A percentile compares a stretch with the other conserved stretches of the same genome.
phyloP scores from a whole-genome alignment of 768 basidiomycete genomes.

The Paxillus rubicundulus region DNA sequence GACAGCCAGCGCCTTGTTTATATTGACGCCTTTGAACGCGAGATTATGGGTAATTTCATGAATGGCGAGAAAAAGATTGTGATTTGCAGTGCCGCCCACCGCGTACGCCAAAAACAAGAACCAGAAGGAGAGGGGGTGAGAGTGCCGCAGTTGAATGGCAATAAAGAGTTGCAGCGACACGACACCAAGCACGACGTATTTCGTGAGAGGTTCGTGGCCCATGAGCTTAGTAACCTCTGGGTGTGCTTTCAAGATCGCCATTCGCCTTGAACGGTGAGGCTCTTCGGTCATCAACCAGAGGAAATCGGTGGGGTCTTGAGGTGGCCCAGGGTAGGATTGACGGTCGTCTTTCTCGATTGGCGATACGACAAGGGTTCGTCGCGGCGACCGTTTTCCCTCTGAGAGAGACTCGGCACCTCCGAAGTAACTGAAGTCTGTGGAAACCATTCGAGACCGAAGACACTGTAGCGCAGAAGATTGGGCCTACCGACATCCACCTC shows the following conservation, averaged over 20 bases:
- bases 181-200: constrained; percentile 84
- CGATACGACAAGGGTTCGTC: constrained; percentile 48
- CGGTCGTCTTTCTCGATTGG: constrained; percentile 41
- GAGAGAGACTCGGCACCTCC: constrained; percentile 79
- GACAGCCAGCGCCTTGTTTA: constrained; percentile 87
- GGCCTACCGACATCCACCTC: constrained; percentile 19
- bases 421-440: constrained; percentile 70
- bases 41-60: constrained; percentile 99
- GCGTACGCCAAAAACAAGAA: constrained; percentile 81
- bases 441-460: background rate
- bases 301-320: constrained; percentile 82
- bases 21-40: constrained; percentile 77
- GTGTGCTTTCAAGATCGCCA: constrained; percentile 90
- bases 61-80: constrained; percentile 96
- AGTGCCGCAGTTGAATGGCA: constrained; percentile 66
- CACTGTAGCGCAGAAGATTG: background rate
- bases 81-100: constrained; percentile 93
- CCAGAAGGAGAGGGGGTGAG: constrained; percentile 60
- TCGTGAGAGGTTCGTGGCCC: constrained; percentile 91
- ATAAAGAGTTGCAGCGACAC: constrained; percentile 69
- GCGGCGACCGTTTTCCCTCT: constrained; percentile 51
- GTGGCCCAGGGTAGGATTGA: constrained; percentile 46
- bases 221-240: constrained; percentile 96
- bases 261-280: constrained; percentile 85
- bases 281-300: constrained; percentile 98